These are phyloP conservation scores for Thelonectria olida DNA, from an alignment of 2,329 filamentous ascomycete species.

Conservation along the genomic window DNA sequence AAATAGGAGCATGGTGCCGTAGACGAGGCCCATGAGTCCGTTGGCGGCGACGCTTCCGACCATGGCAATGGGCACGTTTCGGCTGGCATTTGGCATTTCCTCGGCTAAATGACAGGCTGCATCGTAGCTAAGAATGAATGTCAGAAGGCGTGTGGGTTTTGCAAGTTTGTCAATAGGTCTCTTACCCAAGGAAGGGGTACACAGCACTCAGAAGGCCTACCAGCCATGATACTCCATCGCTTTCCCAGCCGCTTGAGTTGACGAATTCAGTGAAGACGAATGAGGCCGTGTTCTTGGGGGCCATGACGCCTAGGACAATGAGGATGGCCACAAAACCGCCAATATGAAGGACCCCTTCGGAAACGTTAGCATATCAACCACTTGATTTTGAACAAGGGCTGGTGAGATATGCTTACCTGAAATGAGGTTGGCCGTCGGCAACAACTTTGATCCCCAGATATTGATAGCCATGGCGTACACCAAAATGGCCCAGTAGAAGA, in stretches of 20 bases:
- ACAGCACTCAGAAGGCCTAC: constrained; percentile 43
- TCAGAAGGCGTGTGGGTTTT: not conserved
- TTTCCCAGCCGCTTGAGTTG: constrained; percentile 44
- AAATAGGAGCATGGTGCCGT: constrained; percentile 53
- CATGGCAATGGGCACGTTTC: constrained; percentile 46
- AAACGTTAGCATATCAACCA: not conserved
- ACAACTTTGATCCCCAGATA: constrained; percentile 50
- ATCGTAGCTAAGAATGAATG: constrained; percentile 39
- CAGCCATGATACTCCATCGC: constrained; percentile 43
- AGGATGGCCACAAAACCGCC: constrained; percentile 40
- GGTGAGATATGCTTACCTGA: constrained; percentile 30
- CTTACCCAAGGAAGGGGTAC: constrained; percentile 45
- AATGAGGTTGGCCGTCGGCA: constrained; percentile 48
- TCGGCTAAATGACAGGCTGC: constrained; percentile 45
- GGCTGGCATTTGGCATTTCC: constrained; percentile 44
- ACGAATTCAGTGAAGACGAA: constrained; percentile 44
- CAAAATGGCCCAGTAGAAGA: constrained; percentile 57
- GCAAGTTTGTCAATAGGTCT: not conserved
- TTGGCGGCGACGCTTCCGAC: constrained; percentile 49
- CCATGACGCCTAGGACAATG: constrained; percentile 41
- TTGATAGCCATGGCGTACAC: constrained; percentile 50
- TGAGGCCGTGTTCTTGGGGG: constrained; percentile 36
- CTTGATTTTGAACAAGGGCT: not conserved
- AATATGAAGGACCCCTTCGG: constrained; percentile 38
- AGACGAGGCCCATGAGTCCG: constrained; percentile 54